phyloP scores from a whole-genome alignment of 129 eudicot genomes.

The Lactuca saligna region DNA sequence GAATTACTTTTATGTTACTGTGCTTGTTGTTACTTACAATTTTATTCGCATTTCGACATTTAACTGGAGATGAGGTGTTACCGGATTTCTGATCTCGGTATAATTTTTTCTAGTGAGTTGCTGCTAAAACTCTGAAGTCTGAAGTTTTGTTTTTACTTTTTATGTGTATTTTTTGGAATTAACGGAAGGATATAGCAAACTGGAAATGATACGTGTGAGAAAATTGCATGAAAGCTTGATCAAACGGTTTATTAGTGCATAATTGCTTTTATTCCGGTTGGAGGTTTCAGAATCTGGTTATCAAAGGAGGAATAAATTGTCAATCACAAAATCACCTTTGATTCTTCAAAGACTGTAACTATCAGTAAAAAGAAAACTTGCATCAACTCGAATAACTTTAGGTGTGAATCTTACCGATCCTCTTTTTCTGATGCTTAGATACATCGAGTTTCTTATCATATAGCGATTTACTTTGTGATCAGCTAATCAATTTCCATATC shows the following conservation, averaged over 20 bases:
- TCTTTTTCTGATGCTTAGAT: conserved; percentile 1
- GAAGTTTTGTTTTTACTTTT: too few relatives aligned
- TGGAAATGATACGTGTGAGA: not conserved
- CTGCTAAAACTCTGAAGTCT: not conserved
- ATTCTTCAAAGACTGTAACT: not conserved
- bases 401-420: not conserved
- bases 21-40: not conserved
- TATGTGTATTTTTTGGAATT: not conserved
- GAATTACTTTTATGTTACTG: not conserved
- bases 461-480: not conserved
- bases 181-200: not conserved
- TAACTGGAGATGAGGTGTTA: not conserved
- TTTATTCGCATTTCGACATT: conserved; percentile 6
- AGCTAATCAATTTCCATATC: not conserved
- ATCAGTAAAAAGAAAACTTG: not conserved
- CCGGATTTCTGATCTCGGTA: not conserved
- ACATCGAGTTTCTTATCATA: not conserved
- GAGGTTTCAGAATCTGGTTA: not conserved
- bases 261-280: not conserved
- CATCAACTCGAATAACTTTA: not conserved
- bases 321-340: not conserved
- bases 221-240: not conserved
- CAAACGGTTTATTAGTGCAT: not conserved
- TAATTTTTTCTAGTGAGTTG: not conserved
- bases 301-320: not conserved